Evolutionary conservation across 129 eudicot genomes (phyloP).

Genomic region (Tagetes erecta): DNA sequence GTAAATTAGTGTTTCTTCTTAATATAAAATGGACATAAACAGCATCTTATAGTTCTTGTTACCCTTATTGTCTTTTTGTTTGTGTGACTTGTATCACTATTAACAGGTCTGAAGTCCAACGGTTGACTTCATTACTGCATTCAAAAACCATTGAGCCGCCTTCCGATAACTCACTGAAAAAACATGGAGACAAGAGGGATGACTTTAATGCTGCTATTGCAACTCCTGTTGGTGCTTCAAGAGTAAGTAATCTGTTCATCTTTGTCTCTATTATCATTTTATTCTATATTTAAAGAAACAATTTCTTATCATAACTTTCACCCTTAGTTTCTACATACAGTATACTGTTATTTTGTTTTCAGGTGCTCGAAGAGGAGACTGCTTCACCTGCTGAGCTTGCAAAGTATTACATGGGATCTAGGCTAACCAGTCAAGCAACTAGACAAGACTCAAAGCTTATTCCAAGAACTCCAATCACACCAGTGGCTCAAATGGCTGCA

Average conservation of each 20-base stretch:
- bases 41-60: background rate
- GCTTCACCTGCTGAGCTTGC: slow-evolving; percentile 91
- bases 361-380: slow-evolving; percentile 60
- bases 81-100: background rate
- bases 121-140: slow-evolving; percentile 55
- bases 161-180: slow-evolving; percentile 30
- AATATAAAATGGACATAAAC: background rate
- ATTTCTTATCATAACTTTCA: background rate
- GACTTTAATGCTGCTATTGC: slow-evolving; percentile 30
- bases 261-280: background rate
- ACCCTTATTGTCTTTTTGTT: background rate
- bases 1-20: background rate
- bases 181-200: slow-evolving; percentile 30
- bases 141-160: slow-evolving; percentile 51
- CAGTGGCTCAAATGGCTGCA: slow-evolving; percentile 42
- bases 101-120: slow-evolving; percentile 69
- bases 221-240: slow-evolving; percentile 46
- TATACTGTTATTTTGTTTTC: slow-evolving; percentile 18
- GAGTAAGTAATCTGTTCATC: slow-evolving; percentile 37
- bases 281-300: background rate
- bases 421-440: slow-evolving; percentile 49
- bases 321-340: background rate
- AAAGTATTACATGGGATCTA: slow-evolving; percentile 84
- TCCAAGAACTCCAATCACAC: slow-evolving; percentile 40
- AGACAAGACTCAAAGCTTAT: slow-evolving; percentile 47